Conservation (phyloP, 2,329 filamentous ascomycete species). For the Penicillium italicum region DNA sequence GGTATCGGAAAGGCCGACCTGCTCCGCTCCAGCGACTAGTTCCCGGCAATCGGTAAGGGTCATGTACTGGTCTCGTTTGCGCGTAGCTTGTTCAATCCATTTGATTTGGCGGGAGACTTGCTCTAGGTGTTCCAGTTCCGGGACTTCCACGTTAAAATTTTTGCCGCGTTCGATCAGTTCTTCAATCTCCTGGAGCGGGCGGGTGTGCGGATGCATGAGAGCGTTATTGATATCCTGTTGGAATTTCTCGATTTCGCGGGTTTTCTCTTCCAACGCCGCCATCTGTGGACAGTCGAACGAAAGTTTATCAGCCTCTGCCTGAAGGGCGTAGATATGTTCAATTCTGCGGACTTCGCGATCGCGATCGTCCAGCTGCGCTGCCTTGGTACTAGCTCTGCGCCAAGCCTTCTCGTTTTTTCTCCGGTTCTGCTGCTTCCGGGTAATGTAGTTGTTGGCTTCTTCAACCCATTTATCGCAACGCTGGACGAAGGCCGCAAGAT, state of each 20-base stretch:
- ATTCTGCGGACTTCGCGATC: constrained; percentile 83
- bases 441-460: constrained; percentile 92
- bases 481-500: constrained; percentile 85
- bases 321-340: constrained; percentile 79
- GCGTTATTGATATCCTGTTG: constrained; percentile 70
- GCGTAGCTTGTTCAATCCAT: constrained; percentile 78
- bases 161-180: constrained; percentile 87
- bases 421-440: constrained; percentile 94
- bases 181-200: constrained; percentile 72
- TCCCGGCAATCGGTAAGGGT: constrained; percentile 74
- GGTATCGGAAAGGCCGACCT: constrained; percentile 72
- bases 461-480: constrained; percentile 98
- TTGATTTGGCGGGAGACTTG: constrained; percentile 77
- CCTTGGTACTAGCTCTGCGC: constrained; percentile 68
- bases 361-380: constrained; percentile 77
- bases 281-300: constrained; percentile 95
- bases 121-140: constrained; percentile 79
- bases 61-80: constrained; percentile 62
- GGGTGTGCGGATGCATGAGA: constrained; percentile 62
- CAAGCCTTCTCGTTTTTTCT: constrained; percentile 89
- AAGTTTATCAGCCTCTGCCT: constrained; percentile 77
- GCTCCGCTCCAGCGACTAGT: constrained; percentile 71
- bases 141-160: constrained; percentile 84
- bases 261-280: constrained; percentile 75
- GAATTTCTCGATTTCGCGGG: constrained; percentile 78